These are phyloP conservation scores for Cyberlindnera veronae DNA, from an alignment of 805 yeast species.

Conservation along the genomic window DNA sequence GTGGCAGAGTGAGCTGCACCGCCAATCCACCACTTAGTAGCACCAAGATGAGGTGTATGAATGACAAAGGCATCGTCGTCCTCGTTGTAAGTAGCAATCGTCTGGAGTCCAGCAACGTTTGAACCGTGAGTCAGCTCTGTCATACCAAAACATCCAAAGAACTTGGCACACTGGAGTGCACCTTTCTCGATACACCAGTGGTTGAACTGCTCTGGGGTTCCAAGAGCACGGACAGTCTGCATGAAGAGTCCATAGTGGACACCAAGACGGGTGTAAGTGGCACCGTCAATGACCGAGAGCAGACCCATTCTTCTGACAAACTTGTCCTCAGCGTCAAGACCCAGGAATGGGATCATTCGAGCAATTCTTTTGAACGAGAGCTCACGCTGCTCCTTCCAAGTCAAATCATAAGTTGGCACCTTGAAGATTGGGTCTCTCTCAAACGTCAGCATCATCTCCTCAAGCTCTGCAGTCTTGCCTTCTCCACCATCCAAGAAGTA, in stretches of 20 bases:
- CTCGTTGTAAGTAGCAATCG: constrained; percentile 77
- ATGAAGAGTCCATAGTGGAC: constrained; percentile 85
- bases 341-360: constrained; percentile 51
- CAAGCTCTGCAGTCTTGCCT: constrained; percentile 42
- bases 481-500: constrained; percentile 48
- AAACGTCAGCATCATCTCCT: constrained; percentile 49
- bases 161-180: constrained; percentile 50
- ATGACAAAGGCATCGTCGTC: constrained; percentile 63
- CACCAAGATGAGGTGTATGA: constrained; percentile 77
- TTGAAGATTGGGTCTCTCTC: constrained; percentile 65
- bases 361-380: constrained; percentile 48
- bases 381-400: constrained; percentile 54
- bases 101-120: constrained; percentile 87
- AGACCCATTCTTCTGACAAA: constrained; percentile 56
- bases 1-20: constrained; percentile 96
- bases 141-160: constrained; percentile 87
- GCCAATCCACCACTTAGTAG: constrained; percentile 99
- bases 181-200: constrained; percentile 78
- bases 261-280: constrained; percentile 75
- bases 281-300: constrained; percentile 69
- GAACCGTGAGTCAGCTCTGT: constrained; percentile 92
- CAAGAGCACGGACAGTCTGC: constrained; percentile 77
- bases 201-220: constrained; percentile 75
- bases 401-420: constrained; percentile 47
- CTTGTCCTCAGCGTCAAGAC: constrained; percentile 30